These are phyloP conservation scores for Quercus variabilis DNA, from an alignment of 306 rosid species.

Conservation along the genomic window DNA sequence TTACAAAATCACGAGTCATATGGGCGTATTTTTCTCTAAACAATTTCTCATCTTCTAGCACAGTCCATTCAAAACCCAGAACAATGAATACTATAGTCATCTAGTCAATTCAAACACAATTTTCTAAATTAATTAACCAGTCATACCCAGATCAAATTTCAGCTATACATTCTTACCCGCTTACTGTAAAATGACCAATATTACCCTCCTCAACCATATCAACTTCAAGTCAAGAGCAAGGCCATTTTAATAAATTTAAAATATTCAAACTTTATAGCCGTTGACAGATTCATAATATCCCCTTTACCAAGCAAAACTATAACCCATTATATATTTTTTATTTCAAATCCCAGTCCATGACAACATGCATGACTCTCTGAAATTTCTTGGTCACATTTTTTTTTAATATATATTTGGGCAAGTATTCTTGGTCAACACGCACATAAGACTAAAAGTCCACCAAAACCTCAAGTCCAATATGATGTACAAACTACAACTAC, in stretches of 20 bases:
- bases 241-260: not conserved
- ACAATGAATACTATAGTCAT: no score
- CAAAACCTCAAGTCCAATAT: not conserved
- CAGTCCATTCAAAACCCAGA: no score
- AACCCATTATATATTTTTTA: no score
- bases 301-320: not conserved
- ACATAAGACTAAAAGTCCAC: constrained; percentile 9
- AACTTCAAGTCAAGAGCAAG: not conserved
- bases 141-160: no score
- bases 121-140: not conserved
- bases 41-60: no score
- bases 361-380: not conserved
- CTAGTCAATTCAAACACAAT: not conserved
- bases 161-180: no score
- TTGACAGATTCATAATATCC: constrained; percentile 2
- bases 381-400: constrained; percentile 19
- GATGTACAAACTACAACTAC: no score
- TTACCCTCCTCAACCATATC: no score
- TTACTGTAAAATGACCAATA: not conserved
- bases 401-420: no score
- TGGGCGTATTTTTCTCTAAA: no score
- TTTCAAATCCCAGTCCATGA: not conserved
- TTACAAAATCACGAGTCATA: no score
- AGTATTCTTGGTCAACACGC: not conserved
- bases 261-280: not conserved